Conservation (phyloP, 116 monocot genomes). For the Trichopus zeylanicus region DNA sequence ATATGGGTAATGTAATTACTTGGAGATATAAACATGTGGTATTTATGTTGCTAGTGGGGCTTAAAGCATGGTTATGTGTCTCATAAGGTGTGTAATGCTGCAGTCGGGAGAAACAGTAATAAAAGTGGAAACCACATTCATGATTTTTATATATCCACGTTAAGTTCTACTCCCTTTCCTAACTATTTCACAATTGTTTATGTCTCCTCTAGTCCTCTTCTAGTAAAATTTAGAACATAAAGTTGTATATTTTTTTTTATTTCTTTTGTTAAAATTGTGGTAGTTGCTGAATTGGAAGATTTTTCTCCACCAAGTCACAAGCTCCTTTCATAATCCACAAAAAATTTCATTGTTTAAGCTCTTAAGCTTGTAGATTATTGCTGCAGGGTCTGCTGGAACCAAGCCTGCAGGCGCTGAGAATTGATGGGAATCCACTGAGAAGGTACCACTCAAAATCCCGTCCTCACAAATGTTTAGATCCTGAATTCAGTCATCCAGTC, state of each 20-base stretch:
- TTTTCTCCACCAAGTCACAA: no score
- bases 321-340: not conserved
- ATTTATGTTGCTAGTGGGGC: not conserved
- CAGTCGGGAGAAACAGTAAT: no score
- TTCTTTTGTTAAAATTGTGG: not conserved
- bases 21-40: not conserved
- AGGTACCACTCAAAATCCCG: constrained; percentile 31
- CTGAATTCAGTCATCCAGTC: not conserved
- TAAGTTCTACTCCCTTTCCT: no score
- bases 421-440: constrained; percentile 81
- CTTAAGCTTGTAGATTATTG: not conserved
- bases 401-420: constrained; percentile 62
- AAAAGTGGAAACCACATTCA: no score
- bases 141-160: no score
- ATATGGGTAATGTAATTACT: not conserved
- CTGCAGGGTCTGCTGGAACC: constrained; percentile 77
- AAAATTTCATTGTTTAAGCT: not conserved
- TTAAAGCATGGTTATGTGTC: not conserved
- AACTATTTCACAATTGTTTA: no score
- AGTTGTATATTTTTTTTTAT: not conserved
- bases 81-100: not conserved
- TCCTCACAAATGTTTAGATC: not conserved
- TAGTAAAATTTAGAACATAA: no score
- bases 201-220: no score
- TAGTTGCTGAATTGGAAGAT: not conserved